Evolutionary conservation across 352 stramenopile species (phyloP).

Genomic region (Phytopythium ostracodes): DNA sequence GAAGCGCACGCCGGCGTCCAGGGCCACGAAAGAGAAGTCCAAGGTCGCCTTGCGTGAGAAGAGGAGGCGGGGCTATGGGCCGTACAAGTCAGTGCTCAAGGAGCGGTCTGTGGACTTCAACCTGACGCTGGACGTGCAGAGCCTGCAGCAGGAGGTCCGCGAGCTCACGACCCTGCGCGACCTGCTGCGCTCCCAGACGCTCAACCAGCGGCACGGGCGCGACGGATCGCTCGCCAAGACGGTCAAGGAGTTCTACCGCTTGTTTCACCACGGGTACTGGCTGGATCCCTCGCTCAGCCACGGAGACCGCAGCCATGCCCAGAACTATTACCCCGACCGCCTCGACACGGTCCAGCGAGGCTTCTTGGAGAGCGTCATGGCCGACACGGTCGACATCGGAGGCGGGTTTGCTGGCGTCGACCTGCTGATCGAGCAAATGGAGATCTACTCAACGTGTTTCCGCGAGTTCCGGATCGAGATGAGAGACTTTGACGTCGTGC

Average conservation of each 20-base stretch:
- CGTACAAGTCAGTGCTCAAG: slow-evolving; percentile 27
- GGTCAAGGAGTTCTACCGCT: slow-evolving; percentile 13
- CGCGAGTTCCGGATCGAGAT: slow-evolving; percentile 25
- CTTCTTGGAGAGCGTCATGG: slow-evolving; percentile 10
- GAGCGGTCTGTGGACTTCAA: slow-evolving; percentile 43
- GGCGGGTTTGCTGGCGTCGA: slow-evolving; percentile 1
- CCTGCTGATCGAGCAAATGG: slow-evolving; percentile 8
- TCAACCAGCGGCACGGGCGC: slow-evolving; percentile 18
- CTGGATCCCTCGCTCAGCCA: neutral
- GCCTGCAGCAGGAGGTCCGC: slow-evolving; percentile 29
- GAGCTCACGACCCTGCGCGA: slow-evolving; percentile 18
- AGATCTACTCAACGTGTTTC: slow-evolving; percentile 9
- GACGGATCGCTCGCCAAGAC: slow-evolving; percentile 24
- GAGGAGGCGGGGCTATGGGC: slow-evolving; percentile 19
- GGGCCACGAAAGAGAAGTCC: neutral
- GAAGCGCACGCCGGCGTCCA: neutral
- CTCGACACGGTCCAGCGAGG: slow-evolving; percentile 1
- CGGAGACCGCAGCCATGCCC: neutral
- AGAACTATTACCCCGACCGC: neutral
- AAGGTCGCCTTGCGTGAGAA: neutral
- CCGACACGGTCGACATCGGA: slow-evolving; percentile 1
- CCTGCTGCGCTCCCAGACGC: slow-evolving; percentile 19
- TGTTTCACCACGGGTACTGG: slow-evolving; percentile 3
- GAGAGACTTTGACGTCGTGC: slow-evolving; percentile 22
- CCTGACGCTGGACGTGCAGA: slow-evolving; percentile 40